Percentiles rank a stretch among this genome's conserved stretches.
Evolutionary conservation across 352 stramenopile genomes (phyloP).

Genomic region (Saprolegnia diclina): DNA sequence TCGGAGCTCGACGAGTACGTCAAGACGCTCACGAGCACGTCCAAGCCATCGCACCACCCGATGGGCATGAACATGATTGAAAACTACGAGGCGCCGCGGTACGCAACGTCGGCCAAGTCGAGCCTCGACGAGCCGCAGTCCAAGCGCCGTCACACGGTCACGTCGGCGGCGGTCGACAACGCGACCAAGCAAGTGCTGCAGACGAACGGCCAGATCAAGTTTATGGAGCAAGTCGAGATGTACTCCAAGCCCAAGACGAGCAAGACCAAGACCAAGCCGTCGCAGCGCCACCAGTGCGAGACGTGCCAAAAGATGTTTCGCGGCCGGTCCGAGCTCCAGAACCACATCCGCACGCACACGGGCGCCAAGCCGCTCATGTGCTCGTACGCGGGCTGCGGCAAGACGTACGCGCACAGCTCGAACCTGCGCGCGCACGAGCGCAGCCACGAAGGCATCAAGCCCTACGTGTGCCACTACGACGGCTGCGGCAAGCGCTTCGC

Average conservation of each 20-base stretch:
- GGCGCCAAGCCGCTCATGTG: slow-evolving; percentile 88
- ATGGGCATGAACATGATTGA: slow-evolving; percentile 15
- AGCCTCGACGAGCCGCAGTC: background rate
- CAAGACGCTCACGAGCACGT: slow-evolving; percentile 23
- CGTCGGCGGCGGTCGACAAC: slow-evolving; percentile 20
- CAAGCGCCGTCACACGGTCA: slow-evolving; percentile 25
- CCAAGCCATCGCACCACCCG: background rate
- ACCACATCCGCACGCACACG: slow-evolving; percentile 87
- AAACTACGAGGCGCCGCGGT: slow-evolving; percentile 25
- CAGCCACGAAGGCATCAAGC: slow-evolving; percentile 86
- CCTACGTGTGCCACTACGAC: slow-evolving; percentile 87
- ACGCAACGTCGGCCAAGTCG: background rate
- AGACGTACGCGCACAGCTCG: slow-evolving; percentile 86
- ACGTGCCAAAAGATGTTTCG: slow-evolving; percentile 84
- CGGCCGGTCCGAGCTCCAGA: slow-evolving; percentile 74
- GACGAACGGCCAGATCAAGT: slow-evolving; percentile 55
- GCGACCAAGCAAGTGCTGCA: slow-evolving; percentile 23
- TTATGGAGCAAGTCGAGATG: slow-evolving; percentile 84
- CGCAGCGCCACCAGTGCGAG: slow-evolving; percentile 79
- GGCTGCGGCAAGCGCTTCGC: slow-evolving; percentile 87
- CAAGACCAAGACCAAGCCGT: slow-evolving; percentile 82
- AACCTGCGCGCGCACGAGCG: slow-evolving; percentile 89
- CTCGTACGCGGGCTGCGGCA: slow-evolving; percentile 76
- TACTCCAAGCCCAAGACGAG: slow-evolving; percentile 84
- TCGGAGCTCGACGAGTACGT: slow-evolving; percentile 82